Conservation (phyloP, 371 early-diverging fungal species). For the Zychaea mexicana region DNA sequence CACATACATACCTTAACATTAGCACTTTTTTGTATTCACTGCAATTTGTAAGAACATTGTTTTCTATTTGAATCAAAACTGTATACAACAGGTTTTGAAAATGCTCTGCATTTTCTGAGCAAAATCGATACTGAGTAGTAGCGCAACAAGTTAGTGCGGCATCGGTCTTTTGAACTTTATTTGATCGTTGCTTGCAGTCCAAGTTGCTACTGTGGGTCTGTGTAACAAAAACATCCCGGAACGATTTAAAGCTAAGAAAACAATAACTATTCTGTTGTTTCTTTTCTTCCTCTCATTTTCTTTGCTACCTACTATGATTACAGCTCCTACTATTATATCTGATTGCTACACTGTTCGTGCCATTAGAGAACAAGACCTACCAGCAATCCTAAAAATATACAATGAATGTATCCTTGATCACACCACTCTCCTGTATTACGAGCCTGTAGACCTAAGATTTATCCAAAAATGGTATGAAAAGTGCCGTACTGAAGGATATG, state of each 20-base stretch:
- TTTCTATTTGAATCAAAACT: too few relatives aligned
- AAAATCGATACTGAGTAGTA: too few relatives aligned
- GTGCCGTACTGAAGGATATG: not conserved
- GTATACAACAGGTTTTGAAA: too few relatives aligned
- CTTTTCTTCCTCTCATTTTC: not conserved
- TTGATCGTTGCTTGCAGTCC: too few relatives aligned
- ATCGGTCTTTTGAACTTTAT: too few relatives aligned
- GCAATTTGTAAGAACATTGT: too few relatives aligned
- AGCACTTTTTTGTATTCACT: too few relatives aligned
- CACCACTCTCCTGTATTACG: not conserved
- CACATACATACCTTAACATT: too few relatives aligned
- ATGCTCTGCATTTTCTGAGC: too few relatives aligned
- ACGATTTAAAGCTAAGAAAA: not conserved
- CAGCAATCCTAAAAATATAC: not conserved
- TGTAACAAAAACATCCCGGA: not conserved
- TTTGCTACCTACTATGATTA: not conserved
- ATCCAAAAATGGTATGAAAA: not conserved
- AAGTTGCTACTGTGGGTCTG: too few relatives aligned
- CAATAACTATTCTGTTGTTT: not conserved
- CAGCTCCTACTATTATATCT: too few relatives aligned
- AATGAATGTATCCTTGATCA: slow-evolving; percentile 2
- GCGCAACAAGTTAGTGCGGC: too few relatives aligned
- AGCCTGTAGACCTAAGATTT: not conserved
- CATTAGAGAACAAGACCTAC: not conserved
- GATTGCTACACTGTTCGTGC: not conserved